Evolutionary conservation across 345 rosid genomes (phyloP).

Genomic region (Linum usitatissimum): DNA sequence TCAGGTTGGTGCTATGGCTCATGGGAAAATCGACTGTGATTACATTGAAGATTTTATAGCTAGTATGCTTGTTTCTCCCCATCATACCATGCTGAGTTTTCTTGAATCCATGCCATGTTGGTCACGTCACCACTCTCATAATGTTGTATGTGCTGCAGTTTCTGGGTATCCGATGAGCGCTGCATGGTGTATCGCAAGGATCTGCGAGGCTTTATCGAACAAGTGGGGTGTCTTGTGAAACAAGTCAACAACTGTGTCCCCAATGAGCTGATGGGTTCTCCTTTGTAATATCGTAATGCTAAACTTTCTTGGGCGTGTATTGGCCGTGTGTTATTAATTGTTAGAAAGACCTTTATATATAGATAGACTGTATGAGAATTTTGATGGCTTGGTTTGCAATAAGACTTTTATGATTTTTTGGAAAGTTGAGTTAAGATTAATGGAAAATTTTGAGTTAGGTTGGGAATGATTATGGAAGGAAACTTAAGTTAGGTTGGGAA

Average conservation of each 20-base stretch:
- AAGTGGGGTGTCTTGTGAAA: background rate
- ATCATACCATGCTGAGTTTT: background rate
- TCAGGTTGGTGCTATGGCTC: background rate
- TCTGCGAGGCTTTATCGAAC: constrained; percentile 51
- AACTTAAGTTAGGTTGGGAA: too few relatives aligned
- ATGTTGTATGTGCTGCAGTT: constrained; percentile 33
- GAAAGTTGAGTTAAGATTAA: too few relatives aligned
- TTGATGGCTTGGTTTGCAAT: too few relatives aligned
- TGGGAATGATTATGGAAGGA: too few relatives aligned
- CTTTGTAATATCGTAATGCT: too few relatives aligned
- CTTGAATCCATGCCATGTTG: background rate
- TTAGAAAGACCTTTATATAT: too few relatives aligned
- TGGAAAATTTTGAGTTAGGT: too few relatives aligned
- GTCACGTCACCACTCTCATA: background rate
- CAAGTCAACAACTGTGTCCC: background rate
- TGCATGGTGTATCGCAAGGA: constrained; percentile 67
- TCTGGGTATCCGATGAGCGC: constrained; percentile 83
- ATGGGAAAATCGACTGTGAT: constrained; percentile 1
- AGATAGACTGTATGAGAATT: too few relatives aligned
- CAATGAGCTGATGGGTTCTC: too few relatives aligned
- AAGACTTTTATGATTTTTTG: too few relatives aligned
- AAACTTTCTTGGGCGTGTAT: too few relatives aligned
- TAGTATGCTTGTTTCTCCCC: background rate
- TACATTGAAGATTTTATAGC: background rate
- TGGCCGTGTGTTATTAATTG: too few relatives aligned